Evolutionary conservation across 1,139 yeast species (phyloP), one percentile per base, ranked within the genome.

Genomic region (Yamadazyma pseudoaaseri): DNA sequence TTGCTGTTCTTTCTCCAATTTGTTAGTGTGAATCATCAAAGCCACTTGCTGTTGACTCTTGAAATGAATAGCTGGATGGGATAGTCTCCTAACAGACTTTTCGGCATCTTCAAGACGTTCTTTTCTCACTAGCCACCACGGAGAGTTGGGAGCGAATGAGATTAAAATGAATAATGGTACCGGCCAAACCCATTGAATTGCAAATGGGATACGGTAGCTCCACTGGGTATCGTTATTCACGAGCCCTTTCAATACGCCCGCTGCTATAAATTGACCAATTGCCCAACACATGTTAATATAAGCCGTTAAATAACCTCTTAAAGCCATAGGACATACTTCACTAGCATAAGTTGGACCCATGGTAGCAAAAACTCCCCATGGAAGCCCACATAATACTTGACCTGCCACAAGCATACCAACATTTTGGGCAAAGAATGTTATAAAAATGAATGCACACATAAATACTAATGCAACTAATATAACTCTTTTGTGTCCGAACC

Each of bases 311-410:
- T 65, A 63, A 26, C 59, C 58, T 40, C 77, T 61, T 39, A 71
- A 54, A 2, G 61, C 61, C 3, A 66, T 51, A 1, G 76, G 77
- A 37, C 70, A 60, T 12, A 70, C 68, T 40, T 71, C 76, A 10
- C 72, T 56, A n/a, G 75, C 72, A 41, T 71, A 71, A 5, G 72
- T 54, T 4, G 69, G 64, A 1, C 72, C 59, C 44, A 71, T 50
- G 2, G 72, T 63, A 31, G 64, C 68, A 47, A 69, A 69, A 6
- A 62, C 60, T 32, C 76, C 76, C 71, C 73, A 70, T 13, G 68
- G 61, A 21, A 68, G 35, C 30, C 77, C 76, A 38, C 62, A 49
- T n/a, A 71, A 51, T n/a, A 70, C 46, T 44, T 70, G 72, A 13
- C 74, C 75, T 6, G 53, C 65, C 28, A 66, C 54, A 35, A 72